Base-by-base conservation (phyloP, 345 rosid species). In the Eucalyptus paniculata region DNA sequence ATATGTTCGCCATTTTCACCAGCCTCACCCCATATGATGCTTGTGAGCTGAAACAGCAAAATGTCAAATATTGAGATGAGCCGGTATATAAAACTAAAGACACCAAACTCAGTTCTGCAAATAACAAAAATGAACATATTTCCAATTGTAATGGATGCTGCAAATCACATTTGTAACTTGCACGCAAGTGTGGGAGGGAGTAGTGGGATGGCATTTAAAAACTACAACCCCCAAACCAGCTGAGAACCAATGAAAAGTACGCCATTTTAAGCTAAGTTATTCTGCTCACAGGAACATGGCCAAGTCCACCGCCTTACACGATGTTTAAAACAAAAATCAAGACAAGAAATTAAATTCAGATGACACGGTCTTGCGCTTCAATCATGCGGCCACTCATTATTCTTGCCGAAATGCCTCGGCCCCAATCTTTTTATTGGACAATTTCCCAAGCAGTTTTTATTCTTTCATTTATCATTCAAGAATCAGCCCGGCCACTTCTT, bases 1-100 rank as follows among this genome's bases (percentile, higher is more conserved):
- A 96, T 93, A 94, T 94, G 97, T 91, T 96, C 98, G 87, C 93
- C 98, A 85, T 92, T 91, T 90, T 94, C 94, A 81, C 93, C 94
- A 89, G 92, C 93, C 94, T 94, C 97, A 91, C 93, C 96, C 99
- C 99, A 97, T 98, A 96, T 93, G 93, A 98, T 98, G 92, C 94
- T 94, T 24, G 94, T 91, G 88, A 97, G 92, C 99, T 98, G 96
- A 92, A 91, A 93, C 92, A n/a, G 91, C 87, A 32, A 53, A 60
- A 53, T 50, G 72, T 80, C 88, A 19, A 87, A 53, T 86, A 30
- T 24, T 53, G 49, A 54, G 69, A 54, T 32, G 28, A 51, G 17
- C 88, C 12, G 4, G 65, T 19, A 32, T 30, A 87, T 37, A 49
- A 86, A 86, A 86, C 65, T 87, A 40, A 77, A 28, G 47, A 37